These are phyloP conservation scores for Brassica balearica DNA, from an alignment of 441 rosid genomes.

Conservation along the genomic window DNA sequence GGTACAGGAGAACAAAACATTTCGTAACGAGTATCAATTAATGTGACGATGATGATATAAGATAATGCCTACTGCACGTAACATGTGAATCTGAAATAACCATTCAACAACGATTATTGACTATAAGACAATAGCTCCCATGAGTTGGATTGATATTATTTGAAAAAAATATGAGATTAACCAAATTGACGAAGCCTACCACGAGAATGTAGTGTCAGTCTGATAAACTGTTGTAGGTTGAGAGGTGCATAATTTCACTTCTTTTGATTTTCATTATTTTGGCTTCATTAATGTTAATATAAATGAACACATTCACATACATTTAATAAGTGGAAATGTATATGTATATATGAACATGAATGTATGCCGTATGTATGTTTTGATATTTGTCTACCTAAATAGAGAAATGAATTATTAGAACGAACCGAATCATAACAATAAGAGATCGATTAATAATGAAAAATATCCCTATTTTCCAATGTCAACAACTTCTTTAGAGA, in stretches of 20 bases:
- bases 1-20: slow-evolving; percentile 34
- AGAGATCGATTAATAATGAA: background rate
- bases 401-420: slow-evolving; percentile 5
- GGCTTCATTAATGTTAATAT: slow-evolving; percentile 19
- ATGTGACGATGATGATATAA: slow-evolving; percentile 32
- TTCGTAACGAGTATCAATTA: slow-evolving; percentile 17
- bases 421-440: background rate
- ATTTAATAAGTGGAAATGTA: background rate
- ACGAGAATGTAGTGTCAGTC: slow-evolving; percentile 40
- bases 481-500: background rate
- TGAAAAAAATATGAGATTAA: slow-evolving; percentile 26
- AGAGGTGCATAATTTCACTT: slow-evolving; percentile 38
- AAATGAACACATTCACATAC: background rate
- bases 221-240: slow-evolving; percentile 43
- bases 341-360: background rate
- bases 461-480: background rate
- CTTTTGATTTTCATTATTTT: slow-evolving; percentile 11
- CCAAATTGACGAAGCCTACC: slow-evolving; percentile 35
- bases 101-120: slow-evolving; percentile 36
- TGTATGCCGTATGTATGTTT: background rate
- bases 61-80: slow-evolving; percentile 18
- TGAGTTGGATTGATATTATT: slow-evolving; percentile 19
- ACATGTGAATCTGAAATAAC: slow-evolving; percentile 21
- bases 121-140: slow-evolving; percentile 11
- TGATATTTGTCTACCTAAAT: background rate